Percentiles rank a stretch among this genome's conserved stretches.
phyloP scores from a whole-genome alignment of 345 rosid genomes.

The Salix purpurea region DNA sequence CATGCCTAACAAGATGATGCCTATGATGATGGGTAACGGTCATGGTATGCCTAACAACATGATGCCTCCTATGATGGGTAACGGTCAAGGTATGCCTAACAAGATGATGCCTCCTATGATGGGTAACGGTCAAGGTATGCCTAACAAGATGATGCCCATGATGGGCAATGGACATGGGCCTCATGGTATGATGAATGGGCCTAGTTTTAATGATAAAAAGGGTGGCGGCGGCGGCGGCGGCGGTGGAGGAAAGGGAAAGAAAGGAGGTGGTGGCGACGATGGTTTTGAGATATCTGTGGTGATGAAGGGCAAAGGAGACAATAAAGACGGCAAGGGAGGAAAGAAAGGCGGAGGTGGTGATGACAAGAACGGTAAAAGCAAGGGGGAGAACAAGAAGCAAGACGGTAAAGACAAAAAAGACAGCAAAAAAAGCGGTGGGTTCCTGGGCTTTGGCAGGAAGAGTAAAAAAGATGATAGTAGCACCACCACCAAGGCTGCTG shows the following conservation, averaged over 20 bases:
- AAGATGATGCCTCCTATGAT: neutral
- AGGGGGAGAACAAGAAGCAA: conserved; percentile 10
- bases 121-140: neutral
- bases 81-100: conserved; percentile 18
- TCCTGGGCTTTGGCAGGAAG: conserved; percentile 41
- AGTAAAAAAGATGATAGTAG: conserved; percentile 44
- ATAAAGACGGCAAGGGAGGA: conserved; percentile 27
- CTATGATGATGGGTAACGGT: conserved; percentile 34
- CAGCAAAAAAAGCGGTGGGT: conserved; percentile 34
- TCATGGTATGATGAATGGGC: conserved; percentile 17
- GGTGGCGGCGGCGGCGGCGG: conserved; percentile 23
- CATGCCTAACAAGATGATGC: neutral
- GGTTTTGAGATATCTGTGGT: conserved; percentile 52
- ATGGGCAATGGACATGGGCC: conserved; percentile 18
- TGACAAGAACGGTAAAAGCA: conserved; percentile 7
- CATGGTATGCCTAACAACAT: neutral
- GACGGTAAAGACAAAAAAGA: conserved; percentile 23
- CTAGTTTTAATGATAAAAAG: conserved; percentile 9
- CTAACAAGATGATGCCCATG: conserved; percentile 11
- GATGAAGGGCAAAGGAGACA: conserved; percentile 39
- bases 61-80: conserved; percentile 31
- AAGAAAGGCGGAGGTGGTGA: conserved; percentile 26
- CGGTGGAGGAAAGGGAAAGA: neutral
- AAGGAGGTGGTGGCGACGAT: conserved; percentile 20
- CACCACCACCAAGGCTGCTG: conserved; percentile 28